Percentiles rank a stretch among this genome's conserved stretches.
Evolutionary conservation across 2,329 filamentous ascomycete genomes (phyloP).

Genomic region (Aspergillus chevalieri): DNA sequence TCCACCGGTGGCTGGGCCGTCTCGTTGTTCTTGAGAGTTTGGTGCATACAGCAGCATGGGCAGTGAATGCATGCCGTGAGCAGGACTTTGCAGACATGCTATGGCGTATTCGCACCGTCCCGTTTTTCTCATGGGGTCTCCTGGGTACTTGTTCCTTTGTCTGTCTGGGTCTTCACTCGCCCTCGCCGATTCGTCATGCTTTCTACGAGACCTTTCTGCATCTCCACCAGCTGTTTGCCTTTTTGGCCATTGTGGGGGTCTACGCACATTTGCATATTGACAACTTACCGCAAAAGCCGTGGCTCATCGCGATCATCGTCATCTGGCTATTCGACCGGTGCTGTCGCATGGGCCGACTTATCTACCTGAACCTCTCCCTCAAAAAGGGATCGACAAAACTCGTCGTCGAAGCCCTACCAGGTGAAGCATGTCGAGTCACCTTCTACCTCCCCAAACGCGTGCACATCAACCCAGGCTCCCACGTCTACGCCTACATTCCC

Average conservation of each 20-base stretch:
- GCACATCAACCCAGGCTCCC: slow-evolving; percentile 50
- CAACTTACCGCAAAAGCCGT: slow-evolving; percentile 36
- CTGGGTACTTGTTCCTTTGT: slow-evolving; percentile 39
- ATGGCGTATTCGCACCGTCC: slow-evolving; percentile 25
- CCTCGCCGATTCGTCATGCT: slow-evolving; percentile 40
- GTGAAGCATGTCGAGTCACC: slow-evolving; percentile 56
- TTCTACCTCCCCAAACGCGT: slow-evolving; percentile 53
- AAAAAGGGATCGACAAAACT: slow-evolving; percentile 46
- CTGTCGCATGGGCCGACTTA: slow-evolving; percentile 43
- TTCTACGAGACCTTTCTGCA: slow-evolving; percentile 45
- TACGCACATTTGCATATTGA: slow-evolving; percentile 40
- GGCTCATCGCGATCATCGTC: slow-evolving; percentile 29
- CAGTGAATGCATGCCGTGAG: slow-evolving; percentile 56
- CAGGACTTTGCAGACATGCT: slow-evolving; percentile 27
- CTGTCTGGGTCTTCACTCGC: slow-evolving; percentile 38
- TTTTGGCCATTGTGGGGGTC: slow-evolving; percentile 39
- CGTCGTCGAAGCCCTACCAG: slow-evolving; percentile 53
- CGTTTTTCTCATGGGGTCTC: slow-evolving; percentile 42
- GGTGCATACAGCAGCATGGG: slow-evolving; percentile 70
- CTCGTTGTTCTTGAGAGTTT: slow-evolving; percentile 66
- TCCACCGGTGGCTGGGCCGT: slow-evolving; percentile 77
- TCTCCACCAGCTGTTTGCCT: slow-evolving; percentile 40
- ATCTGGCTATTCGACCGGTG: slow-evolving; percentile 41
- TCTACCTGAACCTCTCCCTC: slow-evolving; percentile 50
- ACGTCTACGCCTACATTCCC: slow-evolving; percentile 58